A percentile compares a stretch with the other conserved stretches of the same genome.
Conservation (phyloP, 768 basidiomycete genomes). For the Clathrus columnatus region DNA sequence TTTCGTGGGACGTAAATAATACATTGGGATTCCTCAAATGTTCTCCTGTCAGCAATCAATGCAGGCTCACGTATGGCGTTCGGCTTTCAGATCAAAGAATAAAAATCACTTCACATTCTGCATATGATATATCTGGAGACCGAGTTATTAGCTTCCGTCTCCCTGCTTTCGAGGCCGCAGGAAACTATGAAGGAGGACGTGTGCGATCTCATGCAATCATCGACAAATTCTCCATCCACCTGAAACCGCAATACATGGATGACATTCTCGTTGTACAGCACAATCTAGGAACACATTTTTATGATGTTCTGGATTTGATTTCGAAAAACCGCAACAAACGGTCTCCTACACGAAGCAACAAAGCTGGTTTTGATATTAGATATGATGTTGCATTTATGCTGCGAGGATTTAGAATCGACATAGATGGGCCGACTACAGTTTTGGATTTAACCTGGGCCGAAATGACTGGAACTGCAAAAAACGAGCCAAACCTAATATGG, state of each 20-base stretch:
- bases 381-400: constrained; percentile 43
- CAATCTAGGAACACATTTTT: constrained; percentile 85
- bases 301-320: constrained; percentile 60
- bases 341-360: constrained; percentile 2
- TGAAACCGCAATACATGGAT: constrained; percentile 81
- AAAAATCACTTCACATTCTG: constrained; percentile 40
- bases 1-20: constrained; percentile 61
- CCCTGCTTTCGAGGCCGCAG: constrained; percentile 57
- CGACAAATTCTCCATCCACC: constrained; percentile 60
- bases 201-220: constrained; percentile 52
- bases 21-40: constrained; percentile 40
- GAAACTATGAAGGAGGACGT: constrained; percentile 39
- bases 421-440: constrained; percentile 66
- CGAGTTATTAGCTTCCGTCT: constrained; percentile 48
- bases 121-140: constrained; percentile 22
- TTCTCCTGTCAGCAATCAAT: constrained; percentile 23
- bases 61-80: constrained; percentile 45
- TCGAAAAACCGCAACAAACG: constrained; percentile 44
- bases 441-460: constrained; percentile 70
- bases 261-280: constrained; percentile 76
- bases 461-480: constrained; percentile 54
- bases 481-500: constrained; percentile 46
- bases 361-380: constrained; percentile 19
- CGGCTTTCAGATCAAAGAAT: constrained; percentile 55
- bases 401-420: constrained; percentile 70